A percentile compares a stretch with the other conserved stretches of the same genome.
Evolutionary conservation across 1,139 yeast species (phyloP).

Genomic region (Pichia sp.): DNA sequence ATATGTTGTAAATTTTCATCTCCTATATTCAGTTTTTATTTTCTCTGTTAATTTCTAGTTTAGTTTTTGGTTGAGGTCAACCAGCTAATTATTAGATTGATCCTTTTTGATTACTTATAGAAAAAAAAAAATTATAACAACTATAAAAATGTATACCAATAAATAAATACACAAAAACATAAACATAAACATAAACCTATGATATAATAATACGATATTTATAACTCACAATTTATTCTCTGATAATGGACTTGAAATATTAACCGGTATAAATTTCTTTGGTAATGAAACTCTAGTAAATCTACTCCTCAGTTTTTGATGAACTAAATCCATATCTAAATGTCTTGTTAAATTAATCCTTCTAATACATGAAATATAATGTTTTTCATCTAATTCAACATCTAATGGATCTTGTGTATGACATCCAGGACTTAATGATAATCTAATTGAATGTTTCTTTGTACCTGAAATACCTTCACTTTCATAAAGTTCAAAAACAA

Average conservation of each 20-base stretch:
- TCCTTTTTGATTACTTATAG: not conserved
- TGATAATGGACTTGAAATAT: constrained; percentile 51
- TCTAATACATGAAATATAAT: constrained; percentile 94
- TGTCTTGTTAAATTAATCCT: constrained; percentile 86
- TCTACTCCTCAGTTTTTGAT: constrained; percentile 73
- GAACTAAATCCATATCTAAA: constrained; percentile 84
- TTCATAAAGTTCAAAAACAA: constrained; percentile 89
- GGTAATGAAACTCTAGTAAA: constrained; percentile 88
- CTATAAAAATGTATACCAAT: not conserved
- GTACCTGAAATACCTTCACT: constrained; percentile 54
- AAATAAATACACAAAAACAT: not conserved
- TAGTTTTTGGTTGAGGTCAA: too few species aligned
- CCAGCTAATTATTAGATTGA: too few species aligned
- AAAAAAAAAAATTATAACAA: not conserved
- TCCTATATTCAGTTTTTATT: too few species aligned
- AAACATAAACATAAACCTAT: too few species aligned
- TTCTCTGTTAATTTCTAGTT: too few species aligned
- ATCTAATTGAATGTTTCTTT: constrained; percentile 80
- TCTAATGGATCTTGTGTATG: constrained; percentile 97
- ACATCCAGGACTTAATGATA: constrained; percentile 94
- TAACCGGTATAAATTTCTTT: constrained; percentile 85
- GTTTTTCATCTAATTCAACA: constrained; percentile 92
- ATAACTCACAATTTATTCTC: constrained; percentile 14
- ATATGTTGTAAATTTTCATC: not conserved
- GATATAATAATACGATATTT: too few species aligned